Base-by-base conservation (phyloP, 2,329 filamentous ascomycete genomes). In the Fusarium sp. region DNA sequence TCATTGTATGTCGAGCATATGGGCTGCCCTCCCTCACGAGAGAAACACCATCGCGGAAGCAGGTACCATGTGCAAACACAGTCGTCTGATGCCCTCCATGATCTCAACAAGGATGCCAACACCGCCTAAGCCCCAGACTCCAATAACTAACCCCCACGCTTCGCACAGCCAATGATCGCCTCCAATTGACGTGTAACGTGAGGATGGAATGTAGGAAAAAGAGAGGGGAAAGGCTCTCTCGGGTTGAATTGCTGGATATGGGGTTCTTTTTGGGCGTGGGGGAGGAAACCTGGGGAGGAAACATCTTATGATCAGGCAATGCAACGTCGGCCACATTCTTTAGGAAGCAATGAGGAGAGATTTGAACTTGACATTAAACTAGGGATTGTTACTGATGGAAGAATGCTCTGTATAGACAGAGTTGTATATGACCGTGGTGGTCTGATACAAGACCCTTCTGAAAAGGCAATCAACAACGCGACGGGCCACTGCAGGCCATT, bases 41-140 rank as follows among this genome's bases (percentile, higher is more conserved):
- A 24, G 49, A 28, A 56, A 45, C 34, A 24, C 43, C 65, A 53
- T 54, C 48, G 44, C 54, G 61, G 44, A 72, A 72, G 69, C 69
- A 72, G 69, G 69, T 72, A 72, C 69, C 56, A 51, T 67, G 50
- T 55, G 49, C 66, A 59, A 68, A 62, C 68, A 61, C 56, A 59
- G 69, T 72, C 69, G 56, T 43, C 67, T 72, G 69, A 28, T 28
- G 26, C 26, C 26, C 26, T 28, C 26, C 26, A 28, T 28, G 26
- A 72, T 68, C 53, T 46, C 56, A 49, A 56, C 43, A 46, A 42
- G 49, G 48, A 28, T 28, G 53, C 14, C 57, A 66, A 42, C 34
- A 24, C 40, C 48, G 42, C 32, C 39, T 24, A 60, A 50, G 45
- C 53, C 57, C 48, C 47, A 38, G 46, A 55, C 49, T 40, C 60